These are phyloP conservation scores for Aspergillus bombycis DNA, from an alignment of 2,329 filamentous ascomycete genomes.

Conservation along the genomic window DNA sequence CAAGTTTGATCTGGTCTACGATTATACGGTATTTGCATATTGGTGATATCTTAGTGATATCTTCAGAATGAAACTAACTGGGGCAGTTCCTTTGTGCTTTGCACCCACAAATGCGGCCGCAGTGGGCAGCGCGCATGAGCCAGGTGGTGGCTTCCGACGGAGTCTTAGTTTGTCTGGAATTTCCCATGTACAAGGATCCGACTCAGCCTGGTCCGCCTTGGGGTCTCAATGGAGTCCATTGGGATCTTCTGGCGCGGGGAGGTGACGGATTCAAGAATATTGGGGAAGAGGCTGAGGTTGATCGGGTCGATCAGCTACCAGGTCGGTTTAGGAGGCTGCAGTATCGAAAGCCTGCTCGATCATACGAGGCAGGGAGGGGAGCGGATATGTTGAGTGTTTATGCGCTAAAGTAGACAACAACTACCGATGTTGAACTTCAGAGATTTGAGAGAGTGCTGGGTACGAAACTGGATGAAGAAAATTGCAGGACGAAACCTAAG, in stretches of 20 bases:
- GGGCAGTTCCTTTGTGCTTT: constrained; percentile 65
- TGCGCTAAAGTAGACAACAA: background rate
- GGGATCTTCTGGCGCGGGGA: constrained; percentile 35
- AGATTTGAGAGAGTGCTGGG: background rate
- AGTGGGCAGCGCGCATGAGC: constrained; percentile 58
- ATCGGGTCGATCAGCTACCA: background rate
- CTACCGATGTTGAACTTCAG: background rate
- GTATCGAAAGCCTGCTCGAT: constrained; percentile 36
- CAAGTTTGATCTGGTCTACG: constrained; percentile 25
- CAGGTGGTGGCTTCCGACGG: constrained; percentile 55
- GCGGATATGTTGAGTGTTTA: constrained; percentile 42
- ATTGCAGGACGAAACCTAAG: background rate
- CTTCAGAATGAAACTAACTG: background rate
- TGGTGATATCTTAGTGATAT: background rate
- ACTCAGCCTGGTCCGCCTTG: constrained; percentile 43
- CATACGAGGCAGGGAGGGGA: constrained; percentile 37
- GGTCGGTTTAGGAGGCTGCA: constrained; percentile 30
- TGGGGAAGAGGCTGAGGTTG: background rate
- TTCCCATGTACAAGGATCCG: constrained; percentile 45
- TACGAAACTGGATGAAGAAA: background rate
- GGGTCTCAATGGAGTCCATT: constrained; percentile 42
- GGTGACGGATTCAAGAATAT: constrained; percentile 12
- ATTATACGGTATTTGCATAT: constrained; percentile 54
- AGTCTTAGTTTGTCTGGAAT: constrained; percentile 57
- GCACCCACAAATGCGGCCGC: constrained; percentile 54